Conservation (phyloP, 2,329 filamentous ascomycete genomes). For the Chrysoporthe cubensis region DNA sequence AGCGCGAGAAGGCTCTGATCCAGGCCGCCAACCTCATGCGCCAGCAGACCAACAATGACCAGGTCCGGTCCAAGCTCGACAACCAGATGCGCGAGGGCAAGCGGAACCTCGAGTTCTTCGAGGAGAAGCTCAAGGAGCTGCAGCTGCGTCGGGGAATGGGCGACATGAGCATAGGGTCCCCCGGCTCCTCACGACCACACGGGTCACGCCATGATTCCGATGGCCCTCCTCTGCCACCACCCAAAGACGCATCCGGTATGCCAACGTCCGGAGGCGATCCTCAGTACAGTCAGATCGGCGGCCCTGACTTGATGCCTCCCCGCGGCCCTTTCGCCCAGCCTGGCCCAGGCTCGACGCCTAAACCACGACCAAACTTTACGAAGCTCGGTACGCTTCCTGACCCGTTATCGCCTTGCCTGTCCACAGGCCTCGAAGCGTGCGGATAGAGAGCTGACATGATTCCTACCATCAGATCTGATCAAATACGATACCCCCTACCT, state of each 20-base stretch:
- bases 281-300: constrained; percentile 62
- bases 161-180: constrained; percentile 65
- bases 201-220: constrained; percentile 50
- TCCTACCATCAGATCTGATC: constrained; percentile 75
- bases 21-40: constrained; percentile 93
- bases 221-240: constrained; percentile 67
- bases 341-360: constrained; percentile 70
- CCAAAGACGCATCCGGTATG: constrained; percentile 63
- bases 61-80: constrained; percentile 87
- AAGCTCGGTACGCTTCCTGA: constrained; percentile 76
- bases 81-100: constrained; percentile 92
- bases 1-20: constrained; percentile 94
- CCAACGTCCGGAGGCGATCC: constrained; percentile 28
- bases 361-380: constrained; percentile 85
- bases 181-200: constrained; percentile 47
- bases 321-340: constrained; percentile 78
- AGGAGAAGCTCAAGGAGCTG: constrained; percentile 87
- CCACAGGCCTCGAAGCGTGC: not conserved
- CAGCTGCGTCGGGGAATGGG: constrained; percentile 78
- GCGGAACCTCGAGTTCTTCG: constrained; percentile 93
- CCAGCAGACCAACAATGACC: constrained; percentile 91
- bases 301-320: constrained; percentile 77
- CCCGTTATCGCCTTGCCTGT: not conserved
- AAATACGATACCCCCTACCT: constrained; percentile 97
- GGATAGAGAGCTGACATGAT: constrained; percentile 7